Percentiles rank a stretch among this genome's conserved stretches.
Evolutionary conservation across 768 basidiomycete genomes (phyloP).

Genomic region (Candolleomyces eurysporus): DNA sequence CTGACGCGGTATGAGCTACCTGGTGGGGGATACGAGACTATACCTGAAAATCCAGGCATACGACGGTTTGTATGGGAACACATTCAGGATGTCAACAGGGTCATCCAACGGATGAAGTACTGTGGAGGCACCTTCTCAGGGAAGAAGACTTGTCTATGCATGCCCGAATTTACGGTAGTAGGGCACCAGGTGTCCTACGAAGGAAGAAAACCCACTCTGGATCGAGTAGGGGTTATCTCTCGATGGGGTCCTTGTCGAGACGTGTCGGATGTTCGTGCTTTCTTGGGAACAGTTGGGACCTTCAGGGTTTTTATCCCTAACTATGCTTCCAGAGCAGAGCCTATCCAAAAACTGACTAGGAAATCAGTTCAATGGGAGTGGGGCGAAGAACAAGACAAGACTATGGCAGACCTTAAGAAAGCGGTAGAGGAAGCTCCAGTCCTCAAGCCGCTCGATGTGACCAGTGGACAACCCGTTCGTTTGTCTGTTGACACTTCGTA

Average conservation of each 20-base stretch:
- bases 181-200: slow-evolving; percentile 36
- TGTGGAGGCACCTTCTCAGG: too few relatives aligned
- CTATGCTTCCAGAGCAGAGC: too few relatives aligned
- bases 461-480: slow-evolving; percentile 21
- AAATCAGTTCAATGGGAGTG: too few relatives aligned
- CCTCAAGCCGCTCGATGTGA: slow-evolving; percentile 31
- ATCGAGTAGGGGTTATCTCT: slow-evolving; percentile 20
- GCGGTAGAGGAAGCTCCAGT: slow-evolving; percentile 17
- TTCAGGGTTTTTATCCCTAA: slow-evolving; percentile 29
- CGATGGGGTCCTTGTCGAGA: slow-evolving; percentile 23
- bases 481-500: slow-evolving; percentile 35
- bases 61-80: too few relatives aligned
- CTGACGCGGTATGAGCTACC: too few relatives aligned
- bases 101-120: too few relatives aligned
- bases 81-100: too few relatives aligned
- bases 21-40: too few relatives aligned
- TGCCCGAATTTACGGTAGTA: too few relatives aligned
- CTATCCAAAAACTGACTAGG: too few relatives aligned
- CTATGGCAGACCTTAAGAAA: slow-evolving; percentile 23
- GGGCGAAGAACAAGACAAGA: slow-evolving; percentile 19
- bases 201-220: slow-evolving; percentile 22
- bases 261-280: slow-evolving; percentile 23
- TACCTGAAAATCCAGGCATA: too few relatives aligned
- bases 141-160: too few relatives aligned
- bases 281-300: slow-evolving; percentile 27